phyloP scores from a whole-genome alignment of 1,284 basidiomycete genomes.

The Cutaneotrichosporon sp. region DNA sequence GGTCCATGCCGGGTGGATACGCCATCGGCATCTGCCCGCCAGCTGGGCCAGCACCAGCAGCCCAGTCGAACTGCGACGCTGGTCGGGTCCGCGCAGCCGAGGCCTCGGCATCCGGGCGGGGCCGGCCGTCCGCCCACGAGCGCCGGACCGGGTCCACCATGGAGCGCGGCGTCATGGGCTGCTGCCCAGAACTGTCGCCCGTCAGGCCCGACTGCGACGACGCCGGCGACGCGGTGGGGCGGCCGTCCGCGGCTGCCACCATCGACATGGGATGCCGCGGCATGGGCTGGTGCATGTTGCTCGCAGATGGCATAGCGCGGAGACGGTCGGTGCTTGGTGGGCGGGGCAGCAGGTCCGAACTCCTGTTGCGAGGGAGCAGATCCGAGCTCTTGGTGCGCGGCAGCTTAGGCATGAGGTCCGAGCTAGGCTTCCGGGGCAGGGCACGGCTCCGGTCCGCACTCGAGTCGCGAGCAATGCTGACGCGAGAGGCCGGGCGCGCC shows the following conservation, averaged over 20 bases:
- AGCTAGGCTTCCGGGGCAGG: not conserved
- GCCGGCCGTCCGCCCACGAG: conserved; percentile 25
- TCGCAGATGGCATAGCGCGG: not conserved
- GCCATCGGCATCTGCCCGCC: not conserved
- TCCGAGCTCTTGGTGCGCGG: not conserved
- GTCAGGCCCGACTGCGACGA: conserved; percentile 31
- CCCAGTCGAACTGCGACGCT: conserved; percentile 11
- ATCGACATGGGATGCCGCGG: conserved; percentile 11
- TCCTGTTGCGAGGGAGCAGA: conserved; percentile 1
- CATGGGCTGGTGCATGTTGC: conserved; percentile 10
- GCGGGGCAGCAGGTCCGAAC: not conserved
- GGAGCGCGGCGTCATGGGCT: conserved; percentile 33
- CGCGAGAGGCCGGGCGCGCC: not conserved
- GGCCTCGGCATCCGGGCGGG: conserved; percentile 7
- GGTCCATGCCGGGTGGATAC: conserved; percentile 8
- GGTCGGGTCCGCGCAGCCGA: conserved; percentile 5
- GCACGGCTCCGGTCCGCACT: not conserved
- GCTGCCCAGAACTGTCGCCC: conserved; percentile 24
- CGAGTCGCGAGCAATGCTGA: conserved; percentile 8
- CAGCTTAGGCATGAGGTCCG: not conserved
- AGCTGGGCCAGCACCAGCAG: not conserved
- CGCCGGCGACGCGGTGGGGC: conserved; percentile 27
- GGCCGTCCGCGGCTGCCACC: conserved; percentile 7
- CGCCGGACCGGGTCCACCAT: conserved; percentile 14
- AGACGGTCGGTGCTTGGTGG: conserved; percentile 11